Evolutionary conservation across 805 yeast genomes (phyloP).

Genomic region (Metschnikowia shivogae): DNA sequence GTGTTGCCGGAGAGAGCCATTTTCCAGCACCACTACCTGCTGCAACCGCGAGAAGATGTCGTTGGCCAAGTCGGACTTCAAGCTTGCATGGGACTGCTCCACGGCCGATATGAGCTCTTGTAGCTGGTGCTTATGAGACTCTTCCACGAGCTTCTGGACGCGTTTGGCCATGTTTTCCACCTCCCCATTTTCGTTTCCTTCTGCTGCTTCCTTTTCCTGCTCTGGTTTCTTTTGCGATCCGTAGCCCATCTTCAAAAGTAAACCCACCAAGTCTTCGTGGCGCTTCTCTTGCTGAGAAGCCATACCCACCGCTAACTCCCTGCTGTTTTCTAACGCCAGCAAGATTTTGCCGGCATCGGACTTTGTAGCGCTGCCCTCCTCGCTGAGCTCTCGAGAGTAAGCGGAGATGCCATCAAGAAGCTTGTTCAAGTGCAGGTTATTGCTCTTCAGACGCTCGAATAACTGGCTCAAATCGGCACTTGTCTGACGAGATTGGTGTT

Average conservation of each 20-base stretch:
- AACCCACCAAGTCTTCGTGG: not conserved
- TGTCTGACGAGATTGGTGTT: constrained; percentile 33
- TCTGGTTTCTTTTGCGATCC: not conserved
- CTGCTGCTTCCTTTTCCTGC: too few relatives aligned
- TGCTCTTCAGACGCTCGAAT: constrained; percentile 37
- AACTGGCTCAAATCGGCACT: constrained; percentile 34
- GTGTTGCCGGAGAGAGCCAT: not conserved
- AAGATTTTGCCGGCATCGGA: constrained; percentile 24
- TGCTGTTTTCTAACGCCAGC: constrained; percentile 15
- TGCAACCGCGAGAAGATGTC: not conserved
- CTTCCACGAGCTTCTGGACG: not conserved
- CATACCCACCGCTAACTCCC: not conserved
- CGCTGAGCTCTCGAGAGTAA: constrained; percentile 33
- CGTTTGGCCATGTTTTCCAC: not conserved
- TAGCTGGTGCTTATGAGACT: not conserved
- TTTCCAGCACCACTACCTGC: not conserved
- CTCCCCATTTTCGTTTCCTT: not conserved
- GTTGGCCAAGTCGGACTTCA: not conserved
- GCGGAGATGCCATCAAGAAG: constrained; percentile 31
- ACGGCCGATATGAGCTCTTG: not conserved
- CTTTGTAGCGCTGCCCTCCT: constrained; percentile 35
- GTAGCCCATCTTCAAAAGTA: not conserved
- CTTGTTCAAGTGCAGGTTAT: constrained; percentile 35
- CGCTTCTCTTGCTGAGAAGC: not conserved
- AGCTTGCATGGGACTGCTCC: not conserved